Evolutionary conservation across 139 green algal species (phyloP).

Genomic region (Astrephomene gubernaculifera): DNA sequence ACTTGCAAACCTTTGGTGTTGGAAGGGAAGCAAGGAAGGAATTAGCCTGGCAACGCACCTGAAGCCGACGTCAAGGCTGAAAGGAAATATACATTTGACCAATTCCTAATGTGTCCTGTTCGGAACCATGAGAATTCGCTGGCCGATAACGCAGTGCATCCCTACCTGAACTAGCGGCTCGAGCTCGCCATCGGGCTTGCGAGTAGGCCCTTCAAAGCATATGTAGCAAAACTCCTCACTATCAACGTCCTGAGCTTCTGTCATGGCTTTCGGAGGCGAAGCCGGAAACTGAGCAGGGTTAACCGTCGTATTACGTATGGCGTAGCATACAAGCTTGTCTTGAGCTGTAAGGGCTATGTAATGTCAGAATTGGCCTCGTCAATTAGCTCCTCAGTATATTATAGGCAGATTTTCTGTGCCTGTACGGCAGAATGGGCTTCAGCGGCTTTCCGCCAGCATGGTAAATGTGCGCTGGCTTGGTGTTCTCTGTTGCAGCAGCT

Average conservation of each 20-base stretch:
- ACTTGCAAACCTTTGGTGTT: conserved; percentile 33
- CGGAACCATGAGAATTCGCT: no score
- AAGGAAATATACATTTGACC: neutral
- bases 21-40: neutral
- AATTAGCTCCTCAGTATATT: neutral
- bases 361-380: neutral
- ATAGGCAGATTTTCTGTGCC: neutral
- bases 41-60: neutral
- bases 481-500: no score
- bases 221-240: conserved; percentile 51
- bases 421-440: no score
- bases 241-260: neutral
- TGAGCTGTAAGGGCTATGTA: neutral
- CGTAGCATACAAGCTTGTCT: neutral
- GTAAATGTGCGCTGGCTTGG: no score
- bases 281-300: neutral
- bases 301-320: neutral
- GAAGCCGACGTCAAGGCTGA: no score
- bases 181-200: neutral
- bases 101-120: no score
- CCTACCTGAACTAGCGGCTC: conserved; percentile 28
- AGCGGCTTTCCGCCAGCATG: no score
- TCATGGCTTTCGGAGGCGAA: neutral
- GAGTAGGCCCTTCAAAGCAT: conserved; percentile 23
- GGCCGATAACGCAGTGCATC: no score